These are phyloP conservation scores for Alternaria infectoria DNA, from an alignment of 2,329 filamentous ascomycete species.

Conservation along the genomic window DNA sequence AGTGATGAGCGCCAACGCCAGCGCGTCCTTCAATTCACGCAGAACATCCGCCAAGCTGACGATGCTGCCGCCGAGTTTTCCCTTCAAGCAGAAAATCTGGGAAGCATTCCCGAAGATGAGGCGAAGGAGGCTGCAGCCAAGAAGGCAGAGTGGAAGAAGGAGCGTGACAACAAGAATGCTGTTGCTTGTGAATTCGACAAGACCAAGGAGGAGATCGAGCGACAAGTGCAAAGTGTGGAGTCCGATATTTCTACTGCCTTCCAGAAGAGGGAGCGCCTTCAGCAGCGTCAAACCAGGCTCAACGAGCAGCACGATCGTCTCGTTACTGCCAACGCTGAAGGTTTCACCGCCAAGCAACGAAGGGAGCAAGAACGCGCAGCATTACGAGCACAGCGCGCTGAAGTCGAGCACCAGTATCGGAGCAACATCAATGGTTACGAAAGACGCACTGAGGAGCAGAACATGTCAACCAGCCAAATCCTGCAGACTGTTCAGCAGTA, in stretches of 20 bases:
- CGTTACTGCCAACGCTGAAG: conserved; percentile 70
- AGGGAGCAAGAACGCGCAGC: conserved; percentile 50
- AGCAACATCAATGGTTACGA: conserved; percentile 48
- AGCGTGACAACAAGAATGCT: conserved; percentile 58
- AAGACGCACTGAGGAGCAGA: conserved; percentile 47
- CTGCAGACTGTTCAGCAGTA: conserved; percentile 46
- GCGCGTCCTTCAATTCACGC: conserved; percentile 76
- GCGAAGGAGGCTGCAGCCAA: conserved; percentile 62
- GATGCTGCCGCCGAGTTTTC: conserved; percentile 65
- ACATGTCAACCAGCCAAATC: conserved; percentile 45
- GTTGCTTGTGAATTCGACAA: conserved; percentile 65
- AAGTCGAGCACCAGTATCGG: conserved; percentile 47
- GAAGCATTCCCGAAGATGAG: conserved; percentile 69
- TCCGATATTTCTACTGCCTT: conserved; percentile 68
- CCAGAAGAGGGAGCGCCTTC: conserved; percentile 75
- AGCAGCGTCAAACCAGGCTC: conserved; percentile 73
- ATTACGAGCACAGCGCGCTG: conserved; percentile 41
- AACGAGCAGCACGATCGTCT: conserved; percentile 75
- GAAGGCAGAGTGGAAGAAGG: conserved; percentile 64
- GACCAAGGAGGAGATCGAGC: conserved; percentile 67
- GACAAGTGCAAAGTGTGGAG: conserved; percentile 67
- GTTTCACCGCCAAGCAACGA: conserved; percentile 66
- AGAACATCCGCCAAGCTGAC: conserved; percentile 73
- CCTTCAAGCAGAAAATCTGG: conserved; percentile 68
- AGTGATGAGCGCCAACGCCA: conserved; percentile 78